phyloP scores from a whole-genome alignment of 208 protist species.

The Leishmania tropica region DNA sequence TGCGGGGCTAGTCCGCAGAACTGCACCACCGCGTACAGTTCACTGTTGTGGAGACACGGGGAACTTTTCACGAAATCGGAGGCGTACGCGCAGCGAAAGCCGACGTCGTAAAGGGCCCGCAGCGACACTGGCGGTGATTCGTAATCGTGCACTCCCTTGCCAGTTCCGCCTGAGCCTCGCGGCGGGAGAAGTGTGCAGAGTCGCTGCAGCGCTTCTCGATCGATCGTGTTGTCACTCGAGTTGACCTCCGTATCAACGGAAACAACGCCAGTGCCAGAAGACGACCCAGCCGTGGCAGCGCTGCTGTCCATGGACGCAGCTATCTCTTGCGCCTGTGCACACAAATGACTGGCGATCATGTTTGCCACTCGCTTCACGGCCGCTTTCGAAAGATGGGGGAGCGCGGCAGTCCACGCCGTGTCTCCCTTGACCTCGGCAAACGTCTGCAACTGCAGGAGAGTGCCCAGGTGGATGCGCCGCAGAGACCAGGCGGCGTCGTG shows the following conservation, averaged over 20 bases:
- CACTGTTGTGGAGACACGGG: constrained; percentile 48
- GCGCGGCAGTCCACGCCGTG: constrained; percentile 34
- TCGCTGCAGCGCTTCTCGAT: constrained; percentile 13
- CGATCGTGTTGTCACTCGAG: constrained; percentile 15
- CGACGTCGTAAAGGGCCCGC: constrained; percentile 43
- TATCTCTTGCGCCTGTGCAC: constrained; percentile 23
- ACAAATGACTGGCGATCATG: constrained; percentile 43
- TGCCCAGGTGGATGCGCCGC: constrained; percentile 60
- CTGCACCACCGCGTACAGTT: constrained; percentile 62
- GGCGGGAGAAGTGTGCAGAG: constrained; percentile 13
- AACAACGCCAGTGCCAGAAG: constrained; percentile 16
- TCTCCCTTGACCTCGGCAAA: constrained; percentile 20
- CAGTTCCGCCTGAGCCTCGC: constrained; percentile 1
- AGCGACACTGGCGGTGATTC: constrained; percentile 35
- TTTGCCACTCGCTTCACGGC: constrained; percentile 41
- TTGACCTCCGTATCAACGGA: constrained; percentile 28
- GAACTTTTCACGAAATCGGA: constrained; percentile 46
- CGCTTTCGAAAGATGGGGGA: constrained; percentile 35
- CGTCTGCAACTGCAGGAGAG: constrained; percentile 32
- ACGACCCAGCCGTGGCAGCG: neutral
- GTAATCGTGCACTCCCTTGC: constrained; percentile 23
- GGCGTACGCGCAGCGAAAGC: constrained; percentile 48
- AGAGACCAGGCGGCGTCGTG: constrained; percentile 78
- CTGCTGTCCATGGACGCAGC: neutral
- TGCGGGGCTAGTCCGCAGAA: constrained; percentile 75